These are phyloP conservation scores for Eutypa lata DNA, from an alignment of 2,329 filamentous ascomycete genomes.

Conservation along the genomic window DNA sequence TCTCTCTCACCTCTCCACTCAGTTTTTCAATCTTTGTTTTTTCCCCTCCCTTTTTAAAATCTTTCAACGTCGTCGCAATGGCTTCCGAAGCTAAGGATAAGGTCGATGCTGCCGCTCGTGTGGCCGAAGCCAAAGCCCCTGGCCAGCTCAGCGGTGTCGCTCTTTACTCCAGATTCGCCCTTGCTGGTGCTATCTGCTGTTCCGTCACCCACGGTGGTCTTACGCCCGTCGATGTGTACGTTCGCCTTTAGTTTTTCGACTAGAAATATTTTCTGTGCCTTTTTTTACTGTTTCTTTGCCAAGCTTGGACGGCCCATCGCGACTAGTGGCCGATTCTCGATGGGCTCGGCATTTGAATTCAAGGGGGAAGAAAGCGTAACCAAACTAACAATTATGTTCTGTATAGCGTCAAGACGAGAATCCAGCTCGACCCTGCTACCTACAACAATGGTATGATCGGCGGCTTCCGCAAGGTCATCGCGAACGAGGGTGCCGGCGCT, in stretches of 20 bases:
- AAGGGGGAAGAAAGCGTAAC: not conserved
- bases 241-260: constrained; percentile 24
- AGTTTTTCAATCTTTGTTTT: no score
- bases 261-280: not conserved
- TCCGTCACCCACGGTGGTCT: constrained; percentile 91
- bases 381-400: not conserved
- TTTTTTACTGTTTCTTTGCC: not conserved
- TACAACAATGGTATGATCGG: constrained; percentile 74
- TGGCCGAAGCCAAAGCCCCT: not conserved
- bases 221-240: constrained; percentile 97
- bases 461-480: constrained; percentile 69
- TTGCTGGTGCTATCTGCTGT: constrained; percentile 93
- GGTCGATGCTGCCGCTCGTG: not conserved
- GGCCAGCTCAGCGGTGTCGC: not conserved
- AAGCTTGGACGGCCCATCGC: not conserved
- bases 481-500: constrained; percentile 68
- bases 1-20: not conserved
- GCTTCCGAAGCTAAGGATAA: not conserved
- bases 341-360: not conserved
- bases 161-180: constrained; percentile 90
- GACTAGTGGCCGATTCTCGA: not conserved
- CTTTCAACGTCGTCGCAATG: not conserved
- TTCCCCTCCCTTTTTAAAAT: not conserved
- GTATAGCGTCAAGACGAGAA: constrained; percentile 72
- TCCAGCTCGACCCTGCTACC: constrained; percentile 71